A percentile compares a stretch with the other conserved stretches of the same genome.
Evolutionary conservation across 768 basidiomycete species (phyloP).

Genomic region (Mycena polygramma): DNA sequence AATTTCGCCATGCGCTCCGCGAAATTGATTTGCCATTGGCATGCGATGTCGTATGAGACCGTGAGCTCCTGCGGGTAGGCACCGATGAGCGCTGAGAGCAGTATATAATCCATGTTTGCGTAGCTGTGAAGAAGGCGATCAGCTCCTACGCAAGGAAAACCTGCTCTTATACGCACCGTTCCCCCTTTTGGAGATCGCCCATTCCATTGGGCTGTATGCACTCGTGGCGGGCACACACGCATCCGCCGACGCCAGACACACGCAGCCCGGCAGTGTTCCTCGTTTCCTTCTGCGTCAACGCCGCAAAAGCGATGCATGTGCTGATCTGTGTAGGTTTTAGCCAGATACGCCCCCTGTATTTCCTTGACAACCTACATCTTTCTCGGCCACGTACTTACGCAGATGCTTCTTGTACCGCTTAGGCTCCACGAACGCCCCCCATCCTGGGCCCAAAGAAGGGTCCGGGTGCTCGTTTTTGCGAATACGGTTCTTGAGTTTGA

Average conservation of each 20-base stretch:
- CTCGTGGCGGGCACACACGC: slow-evolving; percentile 39
- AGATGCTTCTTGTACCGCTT: slow-evolving; percentile 13
- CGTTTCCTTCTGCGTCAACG: too few relatives aligned
- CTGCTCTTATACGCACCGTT: slow-evolving; percentile 21
- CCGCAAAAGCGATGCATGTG: too few relatives aligned
- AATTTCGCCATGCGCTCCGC: slow-evolving; percentile 1
- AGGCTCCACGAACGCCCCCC: slow-evolving; percentile 23
- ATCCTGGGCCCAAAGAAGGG: slow-evolving; percentile 28
- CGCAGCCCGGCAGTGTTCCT: too few relatives aligned
- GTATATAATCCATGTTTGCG: slow-evolving; percentile 42
- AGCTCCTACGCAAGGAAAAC: too few relatives aligned
- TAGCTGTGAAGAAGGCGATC: slow-evolving; percentile 37
- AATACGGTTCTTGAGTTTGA: slow-evolving; percentile 40
- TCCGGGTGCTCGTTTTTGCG: slow-evolving; percentile 18
- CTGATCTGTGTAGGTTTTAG: too few relatives aligned
- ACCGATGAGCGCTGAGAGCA: slow-evolving; percentile 32
- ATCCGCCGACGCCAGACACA: slow-evolving; percentile 34
- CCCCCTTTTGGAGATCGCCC: slow-evolving; percentile 43
- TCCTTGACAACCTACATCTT: slow-evolving; percentile 17
- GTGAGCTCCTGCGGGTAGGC: background rate
- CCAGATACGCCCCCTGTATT: too few relatives aligned
- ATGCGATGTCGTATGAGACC: slow-evolving; percentile 43
- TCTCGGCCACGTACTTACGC: slow-evolving; percentile 20
- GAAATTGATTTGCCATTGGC: slow-evolving; percentile 39
- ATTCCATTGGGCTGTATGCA: slow-evolving; percentile 35